These are phyloP conservation scores for Podaxis pistillaris DNA, from an alignment of 768 basidiomycete species.

Conservation along the genomic window DNA sequence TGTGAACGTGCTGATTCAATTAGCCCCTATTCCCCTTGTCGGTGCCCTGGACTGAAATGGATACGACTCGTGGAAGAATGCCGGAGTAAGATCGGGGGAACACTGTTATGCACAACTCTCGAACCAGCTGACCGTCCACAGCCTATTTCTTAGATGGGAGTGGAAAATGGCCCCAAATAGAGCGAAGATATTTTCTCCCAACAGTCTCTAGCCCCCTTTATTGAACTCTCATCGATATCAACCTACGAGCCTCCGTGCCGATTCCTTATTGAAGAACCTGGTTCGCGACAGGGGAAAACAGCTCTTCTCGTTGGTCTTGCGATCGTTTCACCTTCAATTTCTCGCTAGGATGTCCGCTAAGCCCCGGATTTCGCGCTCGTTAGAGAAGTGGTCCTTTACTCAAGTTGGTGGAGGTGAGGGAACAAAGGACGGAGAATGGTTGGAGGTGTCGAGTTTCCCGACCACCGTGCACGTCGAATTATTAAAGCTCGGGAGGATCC, in stretches of 20 bases:
- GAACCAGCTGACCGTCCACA: no score
- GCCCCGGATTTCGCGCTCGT: slow-evolving; percentile 17
- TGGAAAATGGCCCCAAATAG: neutral
- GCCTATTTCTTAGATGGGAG: neutral
- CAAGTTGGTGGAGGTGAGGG: slow-evolving; percentile 62
- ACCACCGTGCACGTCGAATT: slow-evolving; percentile 89
- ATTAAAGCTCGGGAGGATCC: slow-evolving; percentile 66
- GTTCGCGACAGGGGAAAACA: neutral
- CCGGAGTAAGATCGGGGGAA: no score
- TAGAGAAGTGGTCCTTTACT: slow-evolving; percentile 63
- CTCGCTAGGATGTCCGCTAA: slow-evolving; percentile 4
- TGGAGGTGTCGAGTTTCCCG: slow-evolving; percentile 63
- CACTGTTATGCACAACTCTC: no score
- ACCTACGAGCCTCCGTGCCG: neutral
- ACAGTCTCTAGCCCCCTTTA: neutral
- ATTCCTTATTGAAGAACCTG: neutral
- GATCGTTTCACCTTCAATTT: neutral
- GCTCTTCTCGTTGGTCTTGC: neutral
- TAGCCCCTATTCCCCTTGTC: no score
- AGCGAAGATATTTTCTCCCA: neutral
- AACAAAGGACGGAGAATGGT: slow-evolving; percentile 65
- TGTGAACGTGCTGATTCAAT: no score
- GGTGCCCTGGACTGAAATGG: no score
- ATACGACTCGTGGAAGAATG: no score
- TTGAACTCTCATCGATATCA: neutral